Base-by-base conservation (phyloP, 2,329 filamentous ascomycete species). In the Aspergillus amoenus region DNA sequence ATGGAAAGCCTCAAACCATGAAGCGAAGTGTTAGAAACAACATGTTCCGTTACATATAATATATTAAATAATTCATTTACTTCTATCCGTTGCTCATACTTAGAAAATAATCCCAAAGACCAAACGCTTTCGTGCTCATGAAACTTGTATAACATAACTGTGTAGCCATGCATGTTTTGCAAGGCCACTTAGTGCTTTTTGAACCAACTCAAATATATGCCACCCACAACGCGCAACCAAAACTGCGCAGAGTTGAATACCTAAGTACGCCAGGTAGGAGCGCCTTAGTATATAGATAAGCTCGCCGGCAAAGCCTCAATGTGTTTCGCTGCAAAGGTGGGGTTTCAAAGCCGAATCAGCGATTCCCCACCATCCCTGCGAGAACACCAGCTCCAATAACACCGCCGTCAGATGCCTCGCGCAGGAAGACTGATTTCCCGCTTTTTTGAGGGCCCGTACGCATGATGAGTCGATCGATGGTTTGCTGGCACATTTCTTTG, bases 1-100 rank as follows among this genome's bases (percentile, higher is more conserved):
- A 90, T 64, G 90, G 90, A 0, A 82, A 87, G 69, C 84, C 89
- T 0, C 85, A 85, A 5, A 80, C 86, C 0, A 87, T 93, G 82
- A 92, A 91, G 74, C 79, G 88, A 49, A 82, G 86, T 37, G 89
- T 93, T 11, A 86, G 82, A 70, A 84, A 87, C 52, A 91, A 91
- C 65, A 91, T 91, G 88, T 92, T 92, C 70, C 79, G 88, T 15
- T 83, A 88, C 58, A 90, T 90, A 21, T 73, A 52, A 70, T n/a
- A 37, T 37, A 37, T 49, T n/a, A 8, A 11, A 3, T 34, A 37
- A 34, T n/a, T 34, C 43, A 4, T 46, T 18, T 41, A 40, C n/a
- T 47, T 54, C n/a, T 52, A 37, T 49, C 21, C 13, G 22, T 21
- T 13, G 21, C n/a, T 17, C 18, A 39, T 21, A 22, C 13, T 24